Evolutionary conservation across 495 filamentous ascomycete genomes (phyloP), one percentile per base, ranked within the genome.

Genomic region (Aspergillus steynii): DNA sequence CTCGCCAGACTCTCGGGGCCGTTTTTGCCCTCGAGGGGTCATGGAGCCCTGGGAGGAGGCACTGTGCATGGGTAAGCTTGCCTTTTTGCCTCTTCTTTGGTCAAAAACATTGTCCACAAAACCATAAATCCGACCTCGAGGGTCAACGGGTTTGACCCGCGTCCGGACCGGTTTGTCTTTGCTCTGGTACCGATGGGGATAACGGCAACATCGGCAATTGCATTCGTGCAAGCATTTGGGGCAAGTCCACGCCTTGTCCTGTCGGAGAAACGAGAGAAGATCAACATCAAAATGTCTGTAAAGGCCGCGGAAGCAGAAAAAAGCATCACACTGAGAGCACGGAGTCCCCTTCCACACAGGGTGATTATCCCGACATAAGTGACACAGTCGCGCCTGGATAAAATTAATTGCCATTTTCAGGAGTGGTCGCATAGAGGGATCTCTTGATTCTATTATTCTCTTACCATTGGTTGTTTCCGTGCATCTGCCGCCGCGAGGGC

Each of bases 51-150:
- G 62, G 15, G 60, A 31, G 1, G 49, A 63, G 3, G 20, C 53
- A 15, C n/a, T 61, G 14, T 48, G 51, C 26, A 48, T 31, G 25
- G 53, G 50, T n/a, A 54, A 20, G 25, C 54, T 62, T 8, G 63
- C 61, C 49, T 54, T 54, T 32, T 64, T 68, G 8, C 63, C 61
- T 56, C 66, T 29, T 46, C 60, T 68, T 55, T 66, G 66, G 42
- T 68, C 63, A 59, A 65, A 68, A 1, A 68, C 63, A 53, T 68
- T 68, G 32, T 68, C 66, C 3, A 62, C 50, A 58, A 68, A 68
- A 10, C 66, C 66, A 37, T 55, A 48, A 26, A 68, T 46, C 45
- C 63, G 58, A 0, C 66, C 61, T 29, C 66, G 66, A 14, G 61
- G 15, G 50, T 68, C 66, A 5, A 64, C 52, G 2, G 66, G 53